Base-by-base conservation (phyloP, 2,329 filamentous ascomycete genomes). In the Rutstroemia sp. region DNA sequence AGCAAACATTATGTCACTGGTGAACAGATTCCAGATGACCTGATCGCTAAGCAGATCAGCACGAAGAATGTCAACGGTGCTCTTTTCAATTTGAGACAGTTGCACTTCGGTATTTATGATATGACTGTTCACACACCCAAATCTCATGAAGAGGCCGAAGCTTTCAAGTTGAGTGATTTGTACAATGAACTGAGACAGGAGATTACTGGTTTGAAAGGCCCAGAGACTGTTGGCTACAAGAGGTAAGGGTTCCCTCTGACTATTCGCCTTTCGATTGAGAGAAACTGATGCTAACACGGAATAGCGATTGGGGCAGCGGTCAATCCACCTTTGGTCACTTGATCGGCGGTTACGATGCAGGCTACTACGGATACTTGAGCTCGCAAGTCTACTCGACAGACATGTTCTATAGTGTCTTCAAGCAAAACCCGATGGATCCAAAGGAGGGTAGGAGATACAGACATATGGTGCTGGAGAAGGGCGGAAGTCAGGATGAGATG, bases 341-440 rank as follows among this genome's bases (percentile, higher is more conserved):
- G 61, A 88, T 92, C 58, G 88, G 88, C 53, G 89, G 89, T 2
- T 94, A 94, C 67, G 89, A 92, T 70, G 88, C 89, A 30, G 88
- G 88, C 45, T 92, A 92, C 74, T 94, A 94, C 70, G 83, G 83
- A 64, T 87, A 87, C 68, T 73, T 87, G 37, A 86, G 81, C 61
- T 89, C 86, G 1, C 81, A 89, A 70, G 89, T 94, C 17, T 94
- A 92, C 73, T 88, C 84, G 21, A 81, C 86, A 25, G 89, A 95
- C 71, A 92, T 95, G 88, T 95, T 92, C 76, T 84, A 89, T 72
- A 80, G 80, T 0, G 84, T 88, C 48, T 94, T 94, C 74, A 85
- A 86, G 74, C 76, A 81, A 63, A 78, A 92, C 69, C 89, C 89
- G 0, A 91, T 92, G 88, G 81, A 91, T 69, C 78, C 77, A 34